phyloP scores from a whole-genome alignment of 2,329 filamentous ascomycete genomes.

The Sporothrix protearum region DNA sequence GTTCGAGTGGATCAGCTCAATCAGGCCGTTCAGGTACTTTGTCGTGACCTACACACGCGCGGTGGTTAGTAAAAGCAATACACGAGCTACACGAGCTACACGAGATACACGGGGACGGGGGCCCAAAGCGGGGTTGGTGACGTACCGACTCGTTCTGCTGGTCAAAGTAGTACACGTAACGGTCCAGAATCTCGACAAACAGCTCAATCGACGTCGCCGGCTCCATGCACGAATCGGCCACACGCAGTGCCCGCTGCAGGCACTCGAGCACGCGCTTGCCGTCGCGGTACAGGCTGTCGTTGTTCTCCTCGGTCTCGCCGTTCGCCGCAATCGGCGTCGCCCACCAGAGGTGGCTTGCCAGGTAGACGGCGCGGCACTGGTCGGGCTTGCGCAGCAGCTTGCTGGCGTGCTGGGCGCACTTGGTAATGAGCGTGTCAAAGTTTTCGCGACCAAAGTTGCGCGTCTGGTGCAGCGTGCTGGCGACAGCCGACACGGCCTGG shows the following conservation, averaged over 20 bases:
- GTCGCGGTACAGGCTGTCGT: conserved; percentile 79
- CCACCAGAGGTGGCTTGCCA: conserved; percentile 98
- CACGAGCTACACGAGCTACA: no score
- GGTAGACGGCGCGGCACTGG: conserved; percentile 92
- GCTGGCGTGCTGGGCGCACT: conserved; percentile 92
- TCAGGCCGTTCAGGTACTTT: conserved; percentile 96
- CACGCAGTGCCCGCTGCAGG: conserved; percentile 87
- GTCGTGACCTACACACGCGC: conserved; percentile 65
- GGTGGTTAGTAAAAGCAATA: neutral
- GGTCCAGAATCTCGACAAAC: conserved; percentile 96
- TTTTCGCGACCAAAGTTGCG: conserved; percentile 94
- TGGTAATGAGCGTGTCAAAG: conserved; percentile 97
- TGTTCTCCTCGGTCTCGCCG: conserved; percentile 75
- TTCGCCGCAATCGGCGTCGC: conserved; percentile 75
- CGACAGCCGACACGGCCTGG: conserved; percentile 93
- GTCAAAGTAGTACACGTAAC: conserved; percentile 99
- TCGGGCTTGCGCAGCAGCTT: conserved; percentile 97
- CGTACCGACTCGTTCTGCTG: conserved; percentile 91
- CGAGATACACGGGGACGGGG: neutral
- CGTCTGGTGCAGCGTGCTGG: conserved; percentile 81
- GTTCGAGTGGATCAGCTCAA: conserved; percentile 97
- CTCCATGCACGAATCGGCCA: conserved; percentile 99
- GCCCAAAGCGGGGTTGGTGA: conserved; percentile 6
- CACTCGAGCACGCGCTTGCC: conserved; percentile 97
- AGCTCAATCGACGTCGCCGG: conserved; percentile 94